These are phyloP conservation scores for Blumeria graminis DNA, from an alignment of 2,329 filamentous ascomycete species.

Conservation along the genomic window DNA sequence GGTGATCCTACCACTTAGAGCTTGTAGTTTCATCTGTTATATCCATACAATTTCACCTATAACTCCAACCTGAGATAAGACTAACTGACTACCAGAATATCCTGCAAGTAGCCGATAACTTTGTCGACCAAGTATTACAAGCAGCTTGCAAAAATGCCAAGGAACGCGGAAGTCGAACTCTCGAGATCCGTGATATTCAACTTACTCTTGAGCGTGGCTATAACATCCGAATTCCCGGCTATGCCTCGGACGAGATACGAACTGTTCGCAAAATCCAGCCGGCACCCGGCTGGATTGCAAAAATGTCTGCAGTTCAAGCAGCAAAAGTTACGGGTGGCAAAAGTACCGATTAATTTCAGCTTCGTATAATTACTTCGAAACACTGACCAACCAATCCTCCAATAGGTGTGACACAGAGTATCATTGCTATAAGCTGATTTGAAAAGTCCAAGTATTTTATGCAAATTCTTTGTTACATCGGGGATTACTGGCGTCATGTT, in stretches of 20 bases:
- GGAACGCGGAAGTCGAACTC: slow-evolving; percentile 66
- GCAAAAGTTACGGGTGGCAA: slow-evolving; percentile 48
- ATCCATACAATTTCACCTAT: not conserved
- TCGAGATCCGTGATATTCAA: slow-evolving; percentile 74
- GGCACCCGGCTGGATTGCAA: slow-evolving; percentile 70
- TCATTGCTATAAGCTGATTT: too few relatives aligned
- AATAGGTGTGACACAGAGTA: not conserved
- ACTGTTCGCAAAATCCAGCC: slow-evolving; percentile 88
- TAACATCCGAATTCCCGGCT: slow-evolving; percentile 83
- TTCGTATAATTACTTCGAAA: not conserved
- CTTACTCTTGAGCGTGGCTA: slow-evolving; percentile 64
- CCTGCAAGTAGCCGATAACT: slow-evolving; percentile 74
- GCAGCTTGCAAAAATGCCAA: slow-evolving; percentile 79
- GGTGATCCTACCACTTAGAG: not conserved
- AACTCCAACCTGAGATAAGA: not conserved
- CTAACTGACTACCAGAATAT: slow-evolving; percentile 36
- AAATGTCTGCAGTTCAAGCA: slow-evolving; percentile 91
- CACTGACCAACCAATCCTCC: not conserved
- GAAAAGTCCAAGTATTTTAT: too few relatives aligned
- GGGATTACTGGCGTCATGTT: too few relatives aligned
- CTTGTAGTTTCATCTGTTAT: not conserved
- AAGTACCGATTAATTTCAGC: slow-evolving; percentile 9
- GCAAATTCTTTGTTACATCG: too few relatives aligned
- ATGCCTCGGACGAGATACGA: slow-evolving; percentile 78
- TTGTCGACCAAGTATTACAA: slow-evolving; percentile 76